Conservation (phyloP, 345 rosid genomes). For the Gossypium arboreum region DNA sequence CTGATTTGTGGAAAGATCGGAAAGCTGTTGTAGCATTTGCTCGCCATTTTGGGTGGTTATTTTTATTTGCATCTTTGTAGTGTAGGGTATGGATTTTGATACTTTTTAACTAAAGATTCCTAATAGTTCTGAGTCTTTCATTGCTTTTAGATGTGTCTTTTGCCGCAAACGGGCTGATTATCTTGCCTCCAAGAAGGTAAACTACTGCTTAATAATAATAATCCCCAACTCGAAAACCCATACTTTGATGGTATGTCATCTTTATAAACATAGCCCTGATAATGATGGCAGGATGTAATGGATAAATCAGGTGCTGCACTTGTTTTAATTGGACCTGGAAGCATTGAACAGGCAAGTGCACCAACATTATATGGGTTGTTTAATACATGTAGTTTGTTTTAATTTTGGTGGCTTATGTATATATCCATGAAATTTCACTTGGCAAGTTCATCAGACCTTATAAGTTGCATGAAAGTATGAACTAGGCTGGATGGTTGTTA, state of each 20-base stretch:
- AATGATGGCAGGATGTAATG: slow-evolving; percentile 55
- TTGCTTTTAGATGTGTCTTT: slow-evolving; percentile 64
- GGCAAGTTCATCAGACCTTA: not conserved
- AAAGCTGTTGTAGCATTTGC: slow-evolving; percentile 84
- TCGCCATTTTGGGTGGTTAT: slow-evolving; percentile 81
- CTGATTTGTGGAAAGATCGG: slow-evolving; percentile 83
- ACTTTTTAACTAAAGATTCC: not conserved
- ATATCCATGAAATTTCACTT: not conserved
- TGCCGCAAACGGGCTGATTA: slow-evolving; percentile 87
- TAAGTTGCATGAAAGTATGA: slow-evolving; percentile 1
- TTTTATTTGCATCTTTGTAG: not conserved
- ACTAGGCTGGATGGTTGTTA: slow-evolving; percentile 8
- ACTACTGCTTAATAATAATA: not conserved
- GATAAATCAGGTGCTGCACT: slow-evolving; percentile 77
- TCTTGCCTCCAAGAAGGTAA: slow-evolving; percentile 83
- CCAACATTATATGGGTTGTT: not conserved
- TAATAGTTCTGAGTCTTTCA: not conserved
- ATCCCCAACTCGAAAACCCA: not conserved
- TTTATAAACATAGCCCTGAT: not conserved
- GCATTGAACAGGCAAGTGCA: slow-evolving; percentile 63
- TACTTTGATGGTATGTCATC: not conserved
- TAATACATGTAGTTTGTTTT: not conserved
- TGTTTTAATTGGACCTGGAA: slow-evolving; percentile 83
- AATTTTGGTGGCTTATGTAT: not conserved
- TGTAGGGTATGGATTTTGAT: not conserved